Evolutionary conservation across 495 filamentous ascomycete species (phyloP).

Genomic region (Aspergillus leporis): DNA sequence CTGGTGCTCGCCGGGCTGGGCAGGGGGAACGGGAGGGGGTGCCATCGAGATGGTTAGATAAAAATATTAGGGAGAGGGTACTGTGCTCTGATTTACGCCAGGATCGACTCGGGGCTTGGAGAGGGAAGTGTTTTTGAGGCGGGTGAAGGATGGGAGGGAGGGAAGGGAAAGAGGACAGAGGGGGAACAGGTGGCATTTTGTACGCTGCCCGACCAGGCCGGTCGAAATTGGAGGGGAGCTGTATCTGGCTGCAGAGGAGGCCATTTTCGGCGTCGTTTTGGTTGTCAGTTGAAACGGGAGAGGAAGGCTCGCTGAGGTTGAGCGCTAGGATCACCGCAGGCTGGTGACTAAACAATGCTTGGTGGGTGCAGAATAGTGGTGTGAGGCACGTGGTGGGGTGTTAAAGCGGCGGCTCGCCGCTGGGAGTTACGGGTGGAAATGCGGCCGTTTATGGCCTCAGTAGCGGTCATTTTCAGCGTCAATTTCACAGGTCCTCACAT

Average conservation of each 20-base stretch:
- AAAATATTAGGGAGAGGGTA: constrained; percentile 8
- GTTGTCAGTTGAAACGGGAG: neutral
- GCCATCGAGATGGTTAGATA: constrained; percentile 14
- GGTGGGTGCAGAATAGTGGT: too few species aligned
- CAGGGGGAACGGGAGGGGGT: constrained; percentile 15
- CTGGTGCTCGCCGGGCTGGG: constrained; percentile 27
- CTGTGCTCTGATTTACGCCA: neutral
- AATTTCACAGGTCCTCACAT: too few species aligned
- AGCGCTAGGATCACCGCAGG: too few species aligned
- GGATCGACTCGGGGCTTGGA: constrained; percentile 7
- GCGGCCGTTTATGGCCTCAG: too few species aligned
- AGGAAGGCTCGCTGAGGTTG: neutral
- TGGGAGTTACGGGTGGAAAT: too few species aligned
- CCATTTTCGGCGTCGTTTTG: constrained; percentile 16
- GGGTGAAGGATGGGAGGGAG: neutral
- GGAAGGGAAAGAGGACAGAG: constrained; percentile 8
- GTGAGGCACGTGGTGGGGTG: too few species aligned
- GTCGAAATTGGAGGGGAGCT: constrained; percentile 4
- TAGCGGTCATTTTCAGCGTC: too few species aligned
- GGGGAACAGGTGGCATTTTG: constrained; percentile 20
- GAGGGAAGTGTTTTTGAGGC: constrained; percentile 6
- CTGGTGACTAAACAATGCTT: too few species aligned
- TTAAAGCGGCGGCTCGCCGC: too few species aligned
- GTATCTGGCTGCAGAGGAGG: constrained; percentile 3
- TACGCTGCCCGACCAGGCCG: constrained; percentile 16